Evolutionary conservation across 768 basidiomycete species (phyloP), one percentile per base, ranked within the genome.

Genomic region (Lactarius akahatsu): DNA sequence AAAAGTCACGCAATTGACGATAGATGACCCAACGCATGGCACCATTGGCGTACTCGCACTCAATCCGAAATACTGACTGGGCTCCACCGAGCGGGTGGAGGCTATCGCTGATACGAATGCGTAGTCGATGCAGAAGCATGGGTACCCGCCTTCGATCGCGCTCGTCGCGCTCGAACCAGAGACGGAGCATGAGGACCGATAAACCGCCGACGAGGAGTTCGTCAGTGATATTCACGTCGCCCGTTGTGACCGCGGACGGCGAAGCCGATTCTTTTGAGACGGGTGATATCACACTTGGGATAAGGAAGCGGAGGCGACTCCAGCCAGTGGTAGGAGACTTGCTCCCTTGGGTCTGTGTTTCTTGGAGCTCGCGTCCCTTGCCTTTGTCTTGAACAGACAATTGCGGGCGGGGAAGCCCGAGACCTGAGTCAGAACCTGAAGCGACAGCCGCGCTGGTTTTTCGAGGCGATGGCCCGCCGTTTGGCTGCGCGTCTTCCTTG

Each of bases 11-110:
- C 62, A 97, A 82, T 77, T 96, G 89, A 61, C 96, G 88, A 76
- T 94, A 94, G n/a, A 94, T 83, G 34, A 97, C 96, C 96, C 97
- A 99, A 75, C 94, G 81, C 73, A 84, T 87, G 15, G 89, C 88
- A 26, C 94, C 94, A 70, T 96, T 95, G 0, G 94, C 96, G 75
- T 99, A 98, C 76, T 97, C 92, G 74, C 95, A 98, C 76, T 96
- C 94, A 70, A 96, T 94, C 18, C 93, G 86, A 74, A 96, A 96
- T 2, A 93, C 87, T 5, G 91, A 86, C 73, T 90, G 91, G 55
- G 85, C 78, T 26, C 85, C 82, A 68, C 93, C 86, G 69, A 91
- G 79, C 5, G 92, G 91, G 77, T 94, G 88, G 32, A 95, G 73
- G 66, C 91, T 93, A 76, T 96, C 94, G 71, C 88, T 92, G 65